Evolutionary conservation across 2,329 filamentous ascomycete genomes (phyloP).

Genomic region (Zalaria sp.): DNA sequence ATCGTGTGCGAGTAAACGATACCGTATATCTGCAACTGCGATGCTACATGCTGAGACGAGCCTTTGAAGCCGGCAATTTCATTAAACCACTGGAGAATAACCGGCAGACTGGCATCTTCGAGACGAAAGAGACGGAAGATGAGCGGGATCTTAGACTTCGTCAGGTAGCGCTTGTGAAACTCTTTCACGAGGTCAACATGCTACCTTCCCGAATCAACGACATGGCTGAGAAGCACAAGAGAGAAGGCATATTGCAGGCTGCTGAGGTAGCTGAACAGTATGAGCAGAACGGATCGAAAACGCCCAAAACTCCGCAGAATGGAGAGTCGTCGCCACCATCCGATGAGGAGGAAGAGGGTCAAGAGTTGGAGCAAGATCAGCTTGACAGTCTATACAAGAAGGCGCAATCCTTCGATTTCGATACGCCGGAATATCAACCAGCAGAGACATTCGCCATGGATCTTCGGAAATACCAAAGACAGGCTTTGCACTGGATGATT

Average conservation of each 20-base stretch:
- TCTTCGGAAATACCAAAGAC: slow-evolving; percentile 85
- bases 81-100: slow-evolving; percentile 53
- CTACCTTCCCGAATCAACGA: slow-evolving; percentile 62
- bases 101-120: slow-evolving; percentile 58
- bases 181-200: slow-evolving; percentile 81
- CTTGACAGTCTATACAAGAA: slow-evolving; percentile 90
- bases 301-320: slow-evolving; percentile 22
- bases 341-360: slow-evolving; percentile 63
- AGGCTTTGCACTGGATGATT: slow-evolving; percentile 93
- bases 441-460: slow-evolving; percentile 68
- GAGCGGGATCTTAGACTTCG: slow-evolving; percentile 72
- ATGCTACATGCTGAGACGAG: slow-evolving; percentile 59
- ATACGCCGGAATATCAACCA: slow-evolving; percentile 75
- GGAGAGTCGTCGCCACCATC: slow-evolving; percentile 41
- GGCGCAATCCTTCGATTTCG: slow-evolving; percentile 92
- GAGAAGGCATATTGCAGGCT: slow-evolving; percentile 73
- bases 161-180: slow-evolving; percentile 74
- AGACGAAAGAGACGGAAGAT: slow-evolving; percentile 71
- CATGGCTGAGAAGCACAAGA: slow-evolving; percentile 60
- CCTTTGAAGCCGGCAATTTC: slow-evolving; percentile 55
- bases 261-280: slow-evolving; percentile 73
- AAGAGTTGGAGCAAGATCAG: slow-evolving; percentile 89
- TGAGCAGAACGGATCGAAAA: slow-evolving; percentile 34
- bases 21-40: slow-evolving; percentile 83
- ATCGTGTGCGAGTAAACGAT: slow-evolving; percentile 75